phyloP scores from a whole-genome alignment of 2,329 filamentous ascomycete genomes.

The Ceratocystis ficicola region DNA sequence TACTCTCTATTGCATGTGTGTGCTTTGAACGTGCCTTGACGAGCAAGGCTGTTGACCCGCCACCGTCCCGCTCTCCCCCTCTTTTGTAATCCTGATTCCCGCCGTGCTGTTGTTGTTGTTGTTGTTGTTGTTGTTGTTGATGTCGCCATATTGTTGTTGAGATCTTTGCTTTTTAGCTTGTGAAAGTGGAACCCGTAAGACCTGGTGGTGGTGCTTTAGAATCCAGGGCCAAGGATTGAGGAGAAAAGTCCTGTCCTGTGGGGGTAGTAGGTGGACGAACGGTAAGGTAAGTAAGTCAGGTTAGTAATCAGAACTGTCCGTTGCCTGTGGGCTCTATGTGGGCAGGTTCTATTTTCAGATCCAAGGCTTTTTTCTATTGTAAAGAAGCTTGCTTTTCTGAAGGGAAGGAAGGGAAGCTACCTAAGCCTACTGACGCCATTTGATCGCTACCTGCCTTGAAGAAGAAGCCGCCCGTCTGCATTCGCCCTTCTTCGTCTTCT shows the following conservation, averaged over 20 bases:
- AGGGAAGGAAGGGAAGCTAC: too few species aligned
- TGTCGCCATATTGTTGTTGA: background rate
- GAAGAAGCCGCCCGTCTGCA: too few species aligned
- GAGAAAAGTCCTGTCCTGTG: background rate
- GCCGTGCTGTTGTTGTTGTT: background rate
- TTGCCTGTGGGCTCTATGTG: too few species aligned
- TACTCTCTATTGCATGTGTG: background rate
- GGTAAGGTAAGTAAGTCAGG: too few species aligned
- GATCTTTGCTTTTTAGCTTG: conserved; percentile 2
- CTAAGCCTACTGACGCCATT: too few species aligned
- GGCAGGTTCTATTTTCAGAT: too few species aligned
- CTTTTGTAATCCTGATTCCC: conserved; percentile 6
- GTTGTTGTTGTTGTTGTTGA: background rate
- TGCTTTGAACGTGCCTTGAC: background rate
- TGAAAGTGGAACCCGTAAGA: background rate
- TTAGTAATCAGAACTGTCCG: too few species aligned
- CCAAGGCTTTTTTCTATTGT: too few species aligned
- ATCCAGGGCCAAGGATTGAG: background rate
- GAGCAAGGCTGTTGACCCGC: background rate
- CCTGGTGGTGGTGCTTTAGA: background rate
- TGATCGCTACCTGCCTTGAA: too few species aligned
- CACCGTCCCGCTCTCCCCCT: background rate
- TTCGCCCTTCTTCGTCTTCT: too few species aligned
- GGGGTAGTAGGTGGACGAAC: too few species aligned
- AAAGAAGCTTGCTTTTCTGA: too few species aligned